Base-by-base conservation (phyloP, 164 flowering plant species). In the Vitis rotundifolia region DNA sequence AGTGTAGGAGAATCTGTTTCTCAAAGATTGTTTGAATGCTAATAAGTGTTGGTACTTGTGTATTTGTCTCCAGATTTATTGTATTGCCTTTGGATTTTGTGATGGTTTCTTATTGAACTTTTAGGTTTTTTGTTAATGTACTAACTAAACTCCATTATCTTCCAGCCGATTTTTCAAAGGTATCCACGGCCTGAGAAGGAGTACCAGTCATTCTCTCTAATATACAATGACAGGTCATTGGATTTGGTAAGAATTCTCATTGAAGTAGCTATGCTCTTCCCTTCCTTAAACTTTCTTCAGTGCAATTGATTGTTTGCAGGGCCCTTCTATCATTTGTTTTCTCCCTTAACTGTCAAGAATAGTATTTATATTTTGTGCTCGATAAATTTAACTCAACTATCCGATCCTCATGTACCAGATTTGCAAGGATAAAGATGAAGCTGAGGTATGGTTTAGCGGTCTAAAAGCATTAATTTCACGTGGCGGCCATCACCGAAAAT, bases 381-480 rank as follows among this genome's bases (percentile, higher is more conserved):
- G 14, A 29, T 53, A 29, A 48, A 59, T 49, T 26, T 44, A 62
- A 68, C 49, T 48, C 66, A 62, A 19, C 68, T 51, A 44, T 52
- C 11, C 63, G 47, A 29, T 37, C 19, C 59, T 71, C 37, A 28
- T 68, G 52, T 71, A 44, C 68, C 76, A 95, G 99, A 95, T 95
- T 49, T 95, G 99, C 86, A 95, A 95, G 82, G 99, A 95, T 80
- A 95, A 95, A 87, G 99, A 95, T 86, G 99, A 93, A 85, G 97
- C 99, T 78, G 99, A 95, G 80, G 92, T 88, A 59, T 95, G 99
- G 99, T 88, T 95, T 85, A 91, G 91, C 83, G 99, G 99, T 68
- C 81, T 95, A 50, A 93, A 95, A 77, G 97, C 99, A 72, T 84
- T 95, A 72, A 89, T 93, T 75, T 88, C 98, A 61, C 93, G 95